Evolutionary conservation across 129 eudicot species (phyloP).

Genomic region (Dittrichia graveolens): DNA sequence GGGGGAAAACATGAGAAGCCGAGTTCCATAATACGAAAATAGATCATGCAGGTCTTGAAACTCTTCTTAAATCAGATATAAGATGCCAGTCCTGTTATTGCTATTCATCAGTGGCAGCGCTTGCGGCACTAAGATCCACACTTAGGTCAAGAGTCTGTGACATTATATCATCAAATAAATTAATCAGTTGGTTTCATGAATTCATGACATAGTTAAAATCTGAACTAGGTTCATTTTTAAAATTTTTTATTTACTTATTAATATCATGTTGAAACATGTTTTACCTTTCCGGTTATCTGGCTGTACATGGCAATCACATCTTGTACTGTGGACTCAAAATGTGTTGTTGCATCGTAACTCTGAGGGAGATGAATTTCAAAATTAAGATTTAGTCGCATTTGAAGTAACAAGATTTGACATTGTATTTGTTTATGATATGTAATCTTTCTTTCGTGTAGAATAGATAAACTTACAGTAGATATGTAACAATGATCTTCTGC

Average conservation of each 20-base stretch:
- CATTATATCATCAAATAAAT: conserved; percentile 7
- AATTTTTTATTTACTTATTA: not conserved
- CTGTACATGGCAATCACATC: conserved; percentile 69
- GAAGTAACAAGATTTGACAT: not conserved
- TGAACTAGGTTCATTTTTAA: not conserved
- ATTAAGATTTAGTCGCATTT: not conserved
- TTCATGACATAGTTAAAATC: not conserved
- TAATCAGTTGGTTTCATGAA: not conserved
- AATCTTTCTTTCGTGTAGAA: not conserved
- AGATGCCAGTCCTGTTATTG: not conserved
- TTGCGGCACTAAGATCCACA: conserved; percentile 67
- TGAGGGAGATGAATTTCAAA: conserved; percentile 29
- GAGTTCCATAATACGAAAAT: not conserved
- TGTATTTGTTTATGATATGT: not conserved
- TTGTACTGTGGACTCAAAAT: conserved; percentile 66
- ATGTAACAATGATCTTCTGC: conserved; percentile 61
- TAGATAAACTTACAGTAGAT: conserved; percentile 48
- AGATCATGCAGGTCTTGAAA: not conserved
- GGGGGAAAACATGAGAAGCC: not conserved
- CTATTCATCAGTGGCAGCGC: conserved; percentile 56
- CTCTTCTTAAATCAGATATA: conserved; percentile 22
- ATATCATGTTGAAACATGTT: not conserved
- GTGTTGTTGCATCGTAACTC: conserved; percentile 76
- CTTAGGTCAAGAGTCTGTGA: conserved; percentile 68
- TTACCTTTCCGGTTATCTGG: conserved; percentile 69